These are phyloP conservation scores for Fusarium proliferatum DNA, from an alignment of 2,329 filamentous ascomycete species.

Conservation along the genomic window DNA sequence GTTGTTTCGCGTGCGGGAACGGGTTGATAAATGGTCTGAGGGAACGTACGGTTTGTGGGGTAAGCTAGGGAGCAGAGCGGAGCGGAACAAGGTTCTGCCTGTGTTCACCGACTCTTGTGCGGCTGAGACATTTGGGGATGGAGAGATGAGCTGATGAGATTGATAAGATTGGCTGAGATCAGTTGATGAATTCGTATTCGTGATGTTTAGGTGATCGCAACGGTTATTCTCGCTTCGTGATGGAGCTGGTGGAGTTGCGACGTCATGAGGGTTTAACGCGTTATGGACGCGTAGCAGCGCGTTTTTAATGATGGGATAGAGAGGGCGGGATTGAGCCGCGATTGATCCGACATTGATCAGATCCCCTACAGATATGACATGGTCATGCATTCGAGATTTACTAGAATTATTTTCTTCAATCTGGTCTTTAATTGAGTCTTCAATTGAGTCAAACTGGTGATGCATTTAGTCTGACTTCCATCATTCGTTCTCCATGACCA, in stretches of 20 bases:
- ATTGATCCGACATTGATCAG: not conserved
- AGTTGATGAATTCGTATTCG: not conserved
- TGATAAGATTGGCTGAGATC: not conserved
- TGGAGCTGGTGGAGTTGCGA: not conserved
- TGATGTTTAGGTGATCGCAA: not conserved
- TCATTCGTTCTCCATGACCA: not conserved
- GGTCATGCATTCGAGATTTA: rapidly evolving
- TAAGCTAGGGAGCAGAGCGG: conserved; percentile 18
- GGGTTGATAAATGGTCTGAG: conserved; percentile 3
- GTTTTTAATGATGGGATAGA: not conserved
- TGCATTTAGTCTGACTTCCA: rapidly evolving
- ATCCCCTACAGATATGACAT: not conserved
- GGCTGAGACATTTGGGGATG: not conserved
- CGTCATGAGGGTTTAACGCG: not conserved
- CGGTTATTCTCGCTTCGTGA: not conserved
- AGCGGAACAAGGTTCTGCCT: conserved; percentile 38
- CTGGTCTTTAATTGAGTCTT: not conserved
- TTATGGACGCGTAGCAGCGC: not conserved
- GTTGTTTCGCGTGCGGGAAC: conserved; percentile 2
- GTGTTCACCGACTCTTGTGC: conserved; percentile 18
- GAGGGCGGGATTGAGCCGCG: not conserved
- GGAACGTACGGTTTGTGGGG: conserved; percentile 39
- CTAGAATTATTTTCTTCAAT: rapidly evolving
- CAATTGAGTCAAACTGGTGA: not conserved
- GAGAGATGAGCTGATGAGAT: not conserved